Base-by-base conservation (phyloP, 257 asterid species). In the Knoxia roxburghii region DNA sequence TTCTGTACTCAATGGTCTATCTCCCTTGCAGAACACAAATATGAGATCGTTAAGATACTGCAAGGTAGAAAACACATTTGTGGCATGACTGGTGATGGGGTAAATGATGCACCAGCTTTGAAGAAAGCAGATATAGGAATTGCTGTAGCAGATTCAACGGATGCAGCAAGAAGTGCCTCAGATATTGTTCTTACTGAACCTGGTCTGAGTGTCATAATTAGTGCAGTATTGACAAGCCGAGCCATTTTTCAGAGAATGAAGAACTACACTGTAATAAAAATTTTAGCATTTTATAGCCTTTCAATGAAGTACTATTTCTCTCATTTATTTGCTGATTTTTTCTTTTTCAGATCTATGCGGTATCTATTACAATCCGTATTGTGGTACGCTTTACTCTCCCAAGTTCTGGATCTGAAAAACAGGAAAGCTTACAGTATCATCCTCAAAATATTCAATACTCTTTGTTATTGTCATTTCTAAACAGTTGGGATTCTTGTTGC, bases 21-120 rank as follows among this genome's bases (percentile, higher is more conserved):
- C 49, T 37, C 71, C 33, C 48, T 64, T 75, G 64, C 81, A 84
- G 94, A 84, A 68, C 94, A 86, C 68, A 86, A 86, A 67, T 84
- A 80, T n/a, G 94, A 86, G 75, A 86, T 86, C 0, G 90, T 86
- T 71, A 80, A 81, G 79, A 86, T 76, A 53, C 53, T 86, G 53
- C 93, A 86, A 76, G 73, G 76, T 6, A 53, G 80, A 55, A 75
- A 82, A 57, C 90, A 86, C 81, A 86, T 86, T 5, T 82, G 86
- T 63, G 94, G 90, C 17, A 86, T 84, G 94, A 86, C 94, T 6
- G 86, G 94, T 5, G 94, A 86, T 67, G 94, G 90, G 0, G 94
- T 86, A 1, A 86, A 86, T 53, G 90, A 86, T 48, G 93, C 93
- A 2, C 94, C 90, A 0, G 94, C 94, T 39, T 68, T 86, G 48